Conservation (phyloP, 176 grass and related monocot species). For the Oryza coarctata region DNA sequence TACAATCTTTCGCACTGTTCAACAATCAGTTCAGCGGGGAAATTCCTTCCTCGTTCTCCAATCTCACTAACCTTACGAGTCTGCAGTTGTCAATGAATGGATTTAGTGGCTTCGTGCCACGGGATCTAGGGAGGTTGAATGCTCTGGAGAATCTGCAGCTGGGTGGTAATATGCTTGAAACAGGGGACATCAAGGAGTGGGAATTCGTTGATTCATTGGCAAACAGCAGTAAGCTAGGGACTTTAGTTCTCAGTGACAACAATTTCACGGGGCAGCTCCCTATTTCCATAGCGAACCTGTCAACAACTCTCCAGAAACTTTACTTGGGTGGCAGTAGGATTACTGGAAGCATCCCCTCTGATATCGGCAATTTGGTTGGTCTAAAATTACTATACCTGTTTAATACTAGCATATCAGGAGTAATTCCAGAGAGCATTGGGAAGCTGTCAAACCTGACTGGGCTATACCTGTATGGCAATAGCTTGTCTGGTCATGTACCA, state of each 20-base stretch:
- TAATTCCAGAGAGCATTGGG: slow-evolving; percentile 8
- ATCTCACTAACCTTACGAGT: neutral
- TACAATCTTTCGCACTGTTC: neutral
- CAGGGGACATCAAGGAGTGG: neutral
- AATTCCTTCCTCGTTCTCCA: neutral
- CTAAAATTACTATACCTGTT: neutral
- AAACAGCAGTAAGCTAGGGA: neutral
- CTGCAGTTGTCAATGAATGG: neutral
- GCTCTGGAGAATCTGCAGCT: neutral
- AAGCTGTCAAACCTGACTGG: neutral
- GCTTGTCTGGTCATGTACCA: neutral
- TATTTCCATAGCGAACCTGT: neutral
- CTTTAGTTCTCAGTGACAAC: neutral
- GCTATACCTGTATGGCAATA: neutral
- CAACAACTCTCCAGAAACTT: neutral
- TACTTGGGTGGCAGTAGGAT: neutral
- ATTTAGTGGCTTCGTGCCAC: neutral
- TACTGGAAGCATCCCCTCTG: neutral
- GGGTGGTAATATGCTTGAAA: neutral
- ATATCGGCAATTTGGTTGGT: neutral
- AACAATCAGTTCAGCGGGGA: neutral
- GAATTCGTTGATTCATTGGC: neutral
- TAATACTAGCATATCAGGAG: neutral
- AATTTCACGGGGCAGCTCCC: neutral
- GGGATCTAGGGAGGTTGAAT: neutral